Percentiles rank a stretch among this genome's conserved stretches.
Evolutionary conservation across 2,329 filamentous ascomycete species (phyloP).

Genomic region (Colletotrichum orbiculare): DNA sequence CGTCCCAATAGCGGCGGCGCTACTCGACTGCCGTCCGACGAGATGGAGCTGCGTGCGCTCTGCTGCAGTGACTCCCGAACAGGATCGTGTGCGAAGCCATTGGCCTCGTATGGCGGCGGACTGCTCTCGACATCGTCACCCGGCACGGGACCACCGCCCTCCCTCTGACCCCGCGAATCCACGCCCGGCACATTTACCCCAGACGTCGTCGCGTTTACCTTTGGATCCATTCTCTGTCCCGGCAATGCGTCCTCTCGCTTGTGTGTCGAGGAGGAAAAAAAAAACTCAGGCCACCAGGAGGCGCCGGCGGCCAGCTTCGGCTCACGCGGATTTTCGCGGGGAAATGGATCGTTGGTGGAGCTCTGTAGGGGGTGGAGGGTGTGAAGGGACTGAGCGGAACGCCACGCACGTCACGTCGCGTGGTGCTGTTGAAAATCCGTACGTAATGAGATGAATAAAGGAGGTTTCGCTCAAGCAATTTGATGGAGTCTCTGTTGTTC

Average conservation of each 20-base stretch:
- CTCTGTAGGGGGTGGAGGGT: not conserved
- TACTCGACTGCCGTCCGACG: no score
- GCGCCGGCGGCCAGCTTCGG: conserved; percentile 22
- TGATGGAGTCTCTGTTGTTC: conserved; percentile 21
- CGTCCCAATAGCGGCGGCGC: no score
- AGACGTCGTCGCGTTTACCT: not conserved
- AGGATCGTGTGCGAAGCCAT: not conserved
- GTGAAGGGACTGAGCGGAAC: not conserved
- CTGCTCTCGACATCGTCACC: not conserved
- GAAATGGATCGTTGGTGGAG: conserved; percentile 15
- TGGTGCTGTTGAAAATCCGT: conserved; percentile 5
- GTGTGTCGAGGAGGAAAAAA: not conserved
- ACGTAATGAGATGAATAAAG: conserved; percentile 26
- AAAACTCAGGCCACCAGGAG: not conserved
- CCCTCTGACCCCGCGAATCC: not conserved
- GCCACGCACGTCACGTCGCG: no score
- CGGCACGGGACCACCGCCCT: not conserved
- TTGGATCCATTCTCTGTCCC: conserved; percentile 15
- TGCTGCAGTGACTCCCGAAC: conserved; percentile 1
- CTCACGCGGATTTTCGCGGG: conserved; percentile 11
- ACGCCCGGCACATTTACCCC: not conserved
- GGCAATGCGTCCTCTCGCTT: no score
- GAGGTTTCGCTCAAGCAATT: conserved; percentile 33
- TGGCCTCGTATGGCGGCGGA: conserved; percentile 22
- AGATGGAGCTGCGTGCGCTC: conserved; percentile 4